These are phyloP conservation scores for Oehlia diaphana DNA, from an alignment of 192 early-diverging fungal genomes.

Conservation along the genomic window DNA sequence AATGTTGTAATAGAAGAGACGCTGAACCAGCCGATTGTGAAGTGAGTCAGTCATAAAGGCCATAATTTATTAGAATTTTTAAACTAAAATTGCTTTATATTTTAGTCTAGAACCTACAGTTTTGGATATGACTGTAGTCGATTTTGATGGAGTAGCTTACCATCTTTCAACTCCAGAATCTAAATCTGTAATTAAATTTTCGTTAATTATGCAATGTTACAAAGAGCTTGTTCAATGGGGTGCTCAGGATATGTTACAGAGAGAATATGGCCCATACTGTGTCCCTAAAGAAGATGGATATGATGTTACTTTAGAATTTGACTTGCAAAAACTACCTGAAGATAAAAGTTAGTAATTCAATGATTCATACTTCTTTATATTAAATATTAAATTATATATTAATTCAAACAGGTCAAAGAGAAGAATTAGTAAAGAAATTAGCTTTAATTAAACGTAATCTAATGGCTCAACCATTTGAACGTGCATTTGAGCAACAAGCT, in stretches of 20 bases:
- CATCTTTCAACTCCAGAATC: constrained; percentile 66
- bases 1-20: constrained; percentile 62
- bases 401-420: constrained; percentile 36
- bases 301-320: constrained; percentile 83
- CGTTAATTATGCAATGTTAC: constrained; percentile 85
- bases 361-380: not conserved
- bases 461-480: constrained; percentile 90
- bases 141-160: constrained; percentile 97
- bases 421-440: constrained; percentile 77
- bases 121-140: constrained; percentile 81
- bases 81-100: not conserved
- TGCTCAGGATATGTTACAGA: constrained; percentile 77
- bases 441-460: constrained; percentile 93
- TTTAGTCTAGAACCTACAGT: constrained; percentile 56
- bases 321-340: constrained; percentile 73
- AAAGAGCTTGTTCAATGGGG: constrained; percentile 78
- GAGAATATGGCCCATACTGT: constrained; percentile 79
- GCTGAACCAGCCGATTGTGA: constrained; percentile 50
- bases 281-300: constrained; percentile 62
- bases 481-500: constrained; percentile 81
- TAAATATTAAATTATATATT: not conserved
- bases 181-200: constrained; percentile 62
- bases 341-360: constrained; percentile 44
- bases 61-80: not conserved
- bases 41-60: constrained; percentile 35